Evolutionary conservation across 192 early-diverging fungal genomes (phyloP), one percentile per base, ranked within the genome.

Genomic region (Umbelopsis sp.): DNA sequence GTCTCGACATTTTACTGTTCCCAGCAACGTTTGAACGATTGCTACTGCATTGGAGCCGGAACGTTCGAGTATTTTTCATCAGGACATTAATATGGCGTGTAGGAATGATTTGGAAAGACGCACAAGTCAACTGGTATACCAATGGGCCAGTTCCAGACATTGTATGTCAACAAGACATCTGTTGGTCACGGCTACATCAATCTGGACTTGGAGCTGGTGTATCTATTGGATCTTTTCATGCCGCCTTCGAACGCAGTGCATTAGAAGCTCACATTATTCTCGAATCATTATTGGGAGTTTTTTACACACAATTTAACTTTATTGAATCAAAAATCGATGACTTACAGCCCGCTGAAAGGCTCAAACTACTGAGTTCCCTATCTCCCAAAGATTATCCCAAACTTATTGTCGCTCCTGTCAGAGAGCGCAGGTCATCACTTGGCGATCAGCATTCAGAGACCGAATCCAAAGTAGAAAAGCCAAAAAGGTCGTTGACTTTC

Each of bases 21-120:
- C 74, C 78, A 0, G 69, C 68, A 6, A 76, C 82, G 22, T 86
- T 86, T 71, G 84, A 83, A 53, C 74, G 77, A 49, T 69, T 83
- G 24, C 78, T 86, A 62, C 66, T 83, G 21, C 84, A 86, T 47
- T 86, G 84, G 84, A 76, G 79, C 21, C 73, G 76, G 22, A 83
- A 83, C 53, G 84, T 86, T 11, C 78, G 84, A 11, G 65, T 80
- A 14, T 86, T 81, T 67, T 86, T 80, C 66, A 78, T 86, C 69
- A 53, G 84, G 5, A 74, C 75, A 8, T 51, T 86, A 16, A 76
- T 86, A 16, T 86, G 80, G 80, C 70, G 80, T 36, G 77, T 86
- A 8, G 80, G 75, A n/a, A 73, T 70, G 32, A 71, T 81, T 45
- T 74, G 77, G 45, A 73, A 73, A 17, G 80, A 73, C 25, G 74